Conservation (phyloP, 2,329 filamentous ascomycete genomes). For the Thelonectria rubi region DNA sequence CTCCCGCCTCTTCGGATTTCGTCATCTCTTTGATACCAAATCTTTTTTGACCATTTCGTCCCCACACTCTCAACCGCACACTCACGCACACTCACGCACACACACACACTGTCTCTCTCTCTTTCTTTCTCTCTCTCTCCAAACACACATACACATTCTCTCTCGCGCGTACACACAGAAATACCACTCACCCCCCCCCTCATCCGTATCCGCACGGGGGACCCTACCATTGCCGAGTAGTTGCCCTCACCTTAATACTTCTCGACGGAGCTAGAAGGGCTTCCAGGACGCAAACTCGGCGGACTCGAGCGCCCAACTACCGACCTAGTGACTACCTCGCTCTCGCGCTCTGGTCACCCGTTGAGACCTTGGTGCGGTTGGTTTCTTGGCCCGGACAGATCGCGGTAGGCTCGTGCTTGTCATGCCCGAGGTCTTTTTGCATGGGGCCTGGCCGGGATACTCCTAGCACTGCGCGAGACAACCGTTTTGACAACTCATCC, state of each 20-base stretch:
- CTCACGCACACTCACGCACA: conserved; percentile 11
- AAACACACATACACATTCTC: too few species aligned
- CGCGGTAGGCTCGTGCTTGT: conserved; percentile 54
- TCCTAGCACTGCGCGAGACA: conserved; percentile 52
- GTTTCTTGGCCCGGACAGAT: conserved; percentile 49
- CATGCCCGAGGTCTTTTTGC: conserved; percentile 50
- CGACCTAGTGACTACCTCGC: conserved; percentile 34
- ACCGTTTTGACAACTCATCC: conserved; percentile 50
- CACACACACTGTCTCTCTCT: background rate
- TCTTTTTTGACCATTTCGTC: conserved; percentile 32
- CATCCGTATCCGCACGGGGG: conserved; percentile 11
- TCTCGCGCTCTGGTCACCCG: conserved; percentile 38
- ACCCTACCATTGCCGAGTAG: conserved; percentile 21
- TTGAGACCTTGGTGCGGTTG: conserved; percentile 54
- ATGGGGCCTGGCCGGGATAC: conserved; percentile 51
- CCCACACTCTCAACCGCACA: conserved; percentile 21
- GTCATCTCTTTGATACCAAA: conserved; percentile 38
- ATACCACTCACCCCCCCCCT: conserved; percentile 13
- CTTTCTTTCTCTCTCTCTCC: too few species aligned
- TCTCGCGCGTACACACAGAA: background rate
- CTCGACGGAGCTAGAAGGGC: conserved; percentile 37
- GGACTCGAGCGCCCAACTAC: conserved; percentile 36
- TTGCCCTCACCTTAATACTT: conserved; percentile 35
- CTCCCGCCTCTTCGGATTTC: conserved; percentile 36
- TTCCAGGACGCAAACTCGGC: conserved; percentile 38